Conservation (phyloP, 371 early-diverging fungal genomes). For the Dichotomocladium elegans region DNA sequence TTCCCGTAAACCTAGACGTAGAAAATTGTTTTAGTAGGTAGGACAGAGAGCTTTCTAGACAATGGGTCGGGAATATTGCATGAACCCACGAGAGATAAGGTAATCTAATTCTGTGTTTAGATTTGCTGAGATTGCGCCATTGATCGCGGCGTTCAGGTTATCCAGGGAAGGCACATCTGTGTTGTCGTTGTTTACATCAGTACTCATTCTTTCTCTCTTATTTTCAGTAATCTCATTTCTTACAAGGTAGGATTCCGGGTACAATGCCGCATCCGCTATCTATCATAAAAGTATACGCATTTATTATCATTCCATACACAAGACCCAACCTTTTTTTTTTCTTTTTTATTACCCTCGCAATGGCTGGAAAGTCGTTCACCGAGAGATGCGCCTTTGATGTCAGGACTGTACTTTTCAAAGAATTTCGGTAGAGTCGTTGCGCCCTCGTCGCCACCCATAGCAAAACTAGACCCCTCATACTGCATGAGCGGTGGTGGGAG, state of each 20-base stretch:
- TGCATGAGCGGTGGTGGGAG: slow-evolving; percentile 21
- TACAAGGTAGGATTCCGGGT: too few relatives aligned
- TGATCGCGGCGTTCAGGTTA: slow-evolving; percentile 34
- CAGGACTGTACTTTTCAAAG: slow-evolving; percentile 27
- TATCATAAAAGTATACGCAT: too few relatives aligned
- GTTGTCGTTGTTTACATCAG: too few relatives aligned
- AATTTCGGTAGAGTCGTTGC: slow-evolving; percentile 38
- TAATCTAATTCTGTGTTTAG: slow-evolving; percentile 32
- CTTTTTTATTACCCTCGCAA: too few relatives aligned
- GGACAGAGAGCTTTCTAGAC: background rate
- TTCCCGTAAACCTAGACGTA: slow-evolving; percentile 14
- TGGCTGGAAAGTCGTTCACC: slow-evolving; percentile 29
- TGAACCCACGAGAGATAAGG: slow-evolving; percentile 22
- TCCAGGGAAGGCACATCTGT: slow-evolving; percentile 10
- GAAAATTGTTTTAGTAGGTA: background rate
- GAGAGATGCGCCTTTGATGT: slow-evolving; percentile 29
- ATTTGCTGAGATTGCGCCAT: slow-evolving; percentile 27
- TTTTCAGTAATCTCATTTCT: too few relatives aligned
- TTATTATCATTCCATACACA: too few relatives aligned
- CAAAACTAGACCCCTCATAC: slow-evolving; percentile 40
- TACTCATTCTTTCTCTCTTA: too few relatives aligned
- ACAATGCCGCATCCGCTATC: too few relatives aligned
- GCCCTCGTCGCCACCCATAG: slow-evolving; percentile 35
- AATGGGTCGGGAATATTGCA: too few relatives aligned
- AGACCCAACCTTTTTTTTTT: too few relatives aligned